phyloP scores from a whole-genome alignment of 352 stramenopile species.

The Globisporangium rhizosaccharum region DNA sequence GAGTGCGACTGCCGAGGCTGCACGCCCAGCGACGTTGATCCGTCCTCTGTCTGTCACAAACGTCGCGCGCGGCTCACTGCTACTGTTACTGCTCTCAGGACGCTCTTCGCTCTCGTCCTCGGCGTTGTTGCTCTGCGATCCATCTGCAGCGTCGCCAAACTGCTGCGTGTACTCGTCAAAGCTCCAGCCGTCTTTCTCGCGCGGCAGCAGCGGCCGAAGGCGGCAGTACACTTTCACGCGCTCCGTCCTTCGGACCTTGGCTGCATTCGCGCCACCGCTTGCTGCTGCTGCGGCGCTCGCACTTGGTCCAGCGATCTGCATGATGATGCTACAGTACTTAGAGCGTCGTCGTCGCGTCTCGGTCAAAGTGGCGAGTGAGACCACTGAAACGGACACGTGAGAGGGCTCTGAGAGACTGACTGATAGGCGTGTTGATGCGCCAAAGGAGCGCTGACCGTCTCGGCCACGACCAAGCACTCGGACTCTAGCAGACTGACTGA shows the following conservation, averaged over 20 bases:
- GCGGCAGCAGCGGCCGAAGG: slow-evolving; percentile 48
- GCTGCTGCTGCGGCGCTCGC: too few species aligned
- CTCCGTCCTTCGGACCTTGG: slow-evolving; percentile 16
- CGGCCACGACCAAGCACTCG: too few species aligned
- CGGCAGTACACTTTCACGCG: slow-evolving; percentile 71
- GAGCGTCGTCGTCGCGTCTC: not conserved
- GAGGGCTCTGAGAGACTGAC: too few species aligned
- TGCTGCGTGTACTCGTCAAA: slow-evolving; percentile 48
- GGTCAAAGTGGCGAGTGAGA: not conserved
- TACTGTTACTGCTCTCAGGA: slow-evolving; percentile 2
- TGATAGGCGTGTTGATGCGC: too few species aligned
- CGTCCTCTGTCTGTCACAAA: slow-evolving; percentile 65
- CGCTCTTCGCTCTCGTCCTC: not conserved
- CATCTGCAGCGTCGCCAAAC: slow-evolving; percentile 21
- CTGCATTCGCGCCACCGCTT: too few species aligned
- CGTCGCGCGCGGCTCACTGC: slow-evolving; percentile 21
- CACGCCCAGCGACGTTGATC: slow-evolving; percentile 13
- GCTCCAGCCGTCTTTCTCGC: slow-evolving; percentile 56
- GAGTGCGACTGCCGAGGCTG: slow-evolving; percentile 22
- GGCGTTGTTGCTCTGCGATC: slow-evolving; percentile 12
- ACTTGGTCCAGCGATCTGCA: not conserved
- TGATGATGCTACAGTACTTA: not conserved
- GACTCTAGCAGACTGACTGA: too few species aligned
- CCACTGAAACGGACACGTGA: too few species aligned
- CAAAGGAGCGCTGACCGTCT: too few species aligned